Percentiles rank a stretch among this genome's conserved stretches.
phyloP scores from a whole-genome alignment of 345 rosid species.

The Eucalyptus tenuipes region DNA sequence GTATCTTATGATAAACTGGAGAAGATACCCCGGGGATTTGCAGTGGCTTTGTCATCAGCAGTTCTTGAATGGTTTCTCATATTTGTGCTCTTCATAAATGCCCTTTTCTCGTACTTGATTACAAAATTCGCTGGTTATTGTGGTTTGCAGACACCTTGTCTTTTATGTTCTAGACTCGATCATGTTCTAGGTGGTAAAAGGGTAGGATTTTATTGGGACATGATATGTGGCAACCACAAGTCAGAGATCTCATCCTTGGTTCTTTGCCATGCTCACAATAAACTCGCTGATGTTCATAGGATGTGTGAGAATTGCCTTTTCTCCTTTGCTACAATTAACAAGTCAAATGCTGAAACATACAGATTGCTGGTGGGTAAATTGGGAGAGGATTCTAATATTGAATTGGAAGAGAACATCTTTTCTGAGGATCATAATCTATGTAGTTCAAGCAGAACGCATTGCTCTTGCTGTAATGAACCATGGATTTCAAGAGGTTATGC shows the following conservation, averaged over 20 bases:
- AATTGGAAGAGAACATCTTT: constrained; percentile 11
- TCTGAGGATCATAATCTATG: constrained; percentile 1
- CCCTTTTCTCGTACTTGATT: constrained; percentile 46
- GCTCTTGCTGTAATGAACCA: constrained; percentile 64
- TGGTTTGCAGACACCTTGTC: constrained; percentile 56
- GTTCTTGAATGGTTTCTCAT: constrained; percentile 74
- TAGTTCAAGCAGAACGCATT: constrained; percentile 9
- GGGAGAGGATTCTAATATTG: constrained; percentile 40
- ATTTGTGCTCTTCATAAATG: constrained; percentile 52
- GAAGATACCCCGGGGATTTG: constrained; percentile 21
- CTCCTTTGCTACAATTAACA: constrained; percentile 64
- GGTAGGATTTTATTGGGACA: constrained; percentile 45
- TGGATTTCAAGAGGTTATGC: constrained; percentile 26
- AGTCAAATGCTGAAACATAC: constrained; percentile 74
- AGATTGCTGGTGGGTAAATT: constrained; percentile 70
- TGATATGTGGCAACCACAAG: constrained; percentile 70
- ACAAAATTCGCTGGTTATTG: constrained; percentile 53
- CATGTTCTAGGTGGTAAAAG: constrained; percentile 46
- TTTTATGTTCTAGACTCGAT: constrained; percentile 85
- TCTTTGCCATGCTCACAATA: constrained; percentile 66
- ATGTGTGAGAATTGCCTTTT: constrained; percentile 76
- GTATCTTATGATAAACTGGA: constrained; percentile 26
- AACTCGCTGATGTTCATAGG: constrained; percentile 67
- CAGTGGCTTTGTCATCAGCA: constrained; percentile 50
- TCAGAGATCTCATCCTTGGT: constrained; percentile 78